phyloP scores from a whole-genome alignment of 768 basidiomycete genomes.

The Agaricus blazei region DNA sequence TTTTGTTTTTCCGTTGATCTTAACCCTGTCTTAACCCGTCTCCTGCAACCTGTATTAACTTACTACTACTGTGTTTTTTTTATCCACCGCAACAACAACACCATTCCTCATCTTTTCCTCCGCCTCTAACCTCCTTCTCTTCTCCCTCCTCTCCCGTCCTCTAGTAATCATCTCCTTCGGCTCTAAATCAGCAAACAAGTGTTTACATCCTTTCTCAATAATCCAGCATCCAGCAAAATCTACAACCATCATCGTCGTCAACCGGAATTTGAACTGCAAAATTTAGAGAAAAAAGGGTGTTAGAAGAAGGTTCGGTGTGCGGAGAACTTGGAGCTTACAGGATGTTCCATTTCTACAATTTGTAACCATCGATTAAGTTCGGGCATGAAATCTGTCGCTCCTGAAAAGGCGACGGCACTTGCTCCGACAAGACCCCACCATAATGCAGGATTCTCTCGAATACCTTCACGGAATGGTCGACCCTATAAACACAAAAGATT shows the following conservation, averaged over 20 bases:
- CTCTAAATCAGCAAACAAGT: constrained; percentile 81
- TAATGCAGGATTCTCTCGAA: constrained; percentile 90
- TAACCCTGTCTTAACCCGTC: too few species aligned
- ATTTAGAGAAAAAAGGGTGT: not conserved
- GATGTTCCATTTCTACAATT: constrained; percentile 81
- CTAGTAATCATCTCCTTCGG: constrained; percentile 81
- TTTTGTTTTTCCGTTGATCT: too few species aligned
- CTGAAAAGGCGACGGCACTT: constrained; percentile 85
- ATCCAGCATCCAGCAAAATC: constrained; percentile 89
- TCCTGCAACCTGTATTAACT: too few species aligned
- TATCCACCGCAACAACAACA: too few species aligned
- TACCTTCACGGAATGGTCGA: constrained; percentile 96
- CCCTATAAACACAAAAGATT: constrained; percentile 42
- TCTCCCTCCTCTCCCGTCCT: constrained; percentile 75
- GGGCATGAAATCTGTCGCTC: constrained; percentile 91
- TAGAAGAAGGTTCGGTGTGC: not conserved
- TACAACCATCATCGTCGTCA: constrained; percentile 77
- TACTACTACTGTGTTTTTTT: not conserved
- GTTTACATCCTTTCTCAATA: constrained; percentile 79
- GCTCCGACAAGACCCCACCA: constrained; percentile 92
- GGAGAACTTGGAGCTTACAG: constrained; percentile 43
- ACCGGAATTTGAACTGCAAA: constrained; percentile 71
- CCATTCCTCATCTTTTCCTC: constrained; percentile 2
- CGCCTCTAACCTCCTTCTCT: constrained; percentile 33
- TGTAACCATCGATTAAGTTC: constrained; percentile 97